Conservation (phyloP, 306 rosid species). For the Prunus campanulata region DNA sequence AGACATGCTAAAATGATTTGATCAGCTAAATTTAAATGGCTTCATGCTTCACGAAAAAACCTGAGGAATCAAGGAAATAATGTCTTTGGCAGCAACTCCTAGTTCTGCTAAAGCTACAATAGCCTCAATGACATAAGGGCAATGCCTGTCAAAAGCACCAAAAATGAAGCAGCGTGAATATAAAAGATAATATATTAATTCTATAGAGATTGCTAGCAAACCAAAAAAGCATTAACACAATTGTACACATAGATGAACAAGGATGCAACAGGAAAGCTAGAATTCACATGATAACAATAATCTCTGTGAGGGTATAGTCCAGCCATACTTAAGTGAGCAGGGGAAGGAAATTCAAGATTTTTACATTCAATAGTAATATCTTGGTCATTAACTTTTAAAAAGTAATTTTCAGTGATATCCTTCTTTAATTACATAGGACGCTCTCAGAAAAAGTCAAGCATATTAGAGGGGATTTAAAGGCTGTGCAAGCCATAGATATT, state of each 20-base stretch:
- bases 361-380: background rate
- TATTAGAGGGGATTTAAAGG: background rate
- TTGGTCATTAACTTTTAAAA: background rate
- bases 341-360: background rate
- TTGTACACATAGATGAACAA: background rate
- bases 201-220: background rate
- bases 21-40: slow-evolving; percentile 4
- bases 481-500: background rate
- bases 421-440: background rate
- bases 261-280: background rate
- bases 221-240: background rate
- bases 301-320: background rate
- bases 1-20: background rate
- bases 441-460: background rate
- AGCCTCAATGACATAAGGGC: slow-evolving; percentile 86
- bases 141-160: slow-evolving; percentile 56
- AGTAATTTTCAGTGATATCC: background rate
- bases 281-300: background rate
- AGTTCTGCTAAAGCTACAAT: slow-evolving; percentile 83
- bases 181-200: slow-evolving; percentile 7
- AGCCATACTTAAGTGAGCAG: background rate
- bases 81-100: slow-evolving; percentile 77
- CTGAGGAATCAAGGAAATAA: slow-evolving; percentile 90
- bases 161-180: slow-evolving; percentile 18
- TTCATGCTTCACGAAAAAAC: slow-evolving; percentile 41